Conservation (phyloP, 1,284 basidiomycete genomes). For the Ganoderma resinaceum region DNA sequence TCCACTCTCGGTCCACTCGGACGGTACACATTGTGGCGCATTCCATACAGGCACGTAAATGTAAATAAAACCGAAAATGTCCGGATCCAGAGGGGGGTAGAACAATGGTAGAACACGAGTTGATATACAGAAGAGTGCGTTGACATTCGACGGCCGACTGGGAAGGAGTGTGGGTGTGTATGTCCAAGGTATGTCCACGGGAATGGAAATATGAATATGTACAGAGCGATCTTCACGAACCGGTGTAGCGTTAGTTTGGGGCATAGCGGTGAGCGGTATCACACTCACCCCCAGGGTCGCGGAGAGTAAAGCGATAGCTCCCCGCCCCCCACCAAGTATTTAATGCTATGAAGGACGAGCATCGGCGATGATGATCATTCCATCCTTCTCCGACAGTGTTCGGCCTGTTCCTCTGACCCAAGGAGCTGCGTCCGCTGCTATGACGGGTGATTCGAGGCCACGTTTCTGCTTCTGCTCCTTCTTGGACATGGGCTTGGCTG, state of each 20-base stretch:
- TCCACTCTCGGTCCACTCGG: not conserved
- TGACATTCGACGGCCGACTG: constrained; percentile 4
- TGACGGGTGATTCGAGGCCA: constrained; percentile 39
- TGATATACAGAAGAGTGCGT: constrained; percentile 26
- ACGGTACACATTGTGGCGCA: not conserved
- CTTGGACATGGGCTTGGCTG: constrained; percentile 21
- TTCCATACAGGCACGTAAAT: not conserved
- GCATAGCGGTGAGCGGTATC: not conserved
- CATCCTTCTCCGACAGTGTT: constrained; percentile 38
- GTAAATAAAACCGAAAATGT: not conserved
- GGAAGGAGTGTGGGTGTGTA: constrained; percentile 22
- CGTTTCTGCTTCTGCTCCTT: constrained; percentile 27
- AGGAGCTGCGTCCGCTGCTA: constrained; percentile 41
- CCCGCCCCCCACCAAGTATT: not conserved
- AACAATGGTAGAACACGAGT: constrained; percentile 8
- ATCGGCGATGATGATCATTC: constrained; percentile 32
- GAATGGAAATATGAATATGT: constrained; percentile 13
- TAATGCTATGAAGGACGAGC: constrained; percentile 14
- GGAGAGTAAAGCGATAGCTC: not conserved
- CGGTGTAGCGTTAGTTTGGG: not conserved
- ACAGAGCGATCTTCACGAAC: constrained; percentile 17
- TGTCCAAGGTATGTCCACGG: constrained; percentile 5
- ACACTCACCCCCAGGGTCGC: constrained; percentile 25
- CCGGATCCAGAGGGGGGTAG: not conserved
- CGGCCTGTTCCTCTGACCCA: constrained; percentile 40